Base-by-base conservation (phyloP, 306 rosid species). In the Acacia melanoxylon region DNA sequence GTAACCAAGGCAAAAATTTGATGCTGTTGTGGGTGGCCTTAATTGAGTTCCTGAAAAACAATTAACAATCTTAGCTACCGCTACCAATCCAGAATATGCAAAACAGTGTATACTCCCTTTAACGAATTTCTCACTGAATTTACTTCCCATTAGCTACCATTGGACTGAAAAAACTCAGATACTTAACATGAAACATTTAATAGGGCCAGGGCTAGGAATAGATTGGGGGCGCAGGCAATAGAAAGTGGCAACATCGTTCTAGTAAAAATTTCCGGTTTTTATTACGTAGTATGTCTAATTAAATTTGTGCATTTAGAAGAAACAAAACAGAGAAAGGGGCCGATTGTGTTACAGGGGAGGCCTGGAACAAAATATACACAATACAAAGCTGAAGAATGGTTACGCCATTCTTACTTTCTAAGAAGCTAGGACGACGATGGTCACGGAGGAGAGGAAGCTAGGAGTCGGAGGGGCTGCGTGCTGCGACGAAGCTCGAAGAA, bases 21-120 rank as follows among this genome's bases (percentile, higher is more conserved):
- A 71, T 71, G 75, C 56, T 1, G 22, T 29, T 71, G 14, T 4
- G 2, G n/a, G n/a, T 70, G 46, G 12, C 54, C 37, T n/a, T 49
- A 70, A 22, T 10, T 42, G 10, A 27, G 51, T 54, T 82, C 76
- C 80, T 75, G 80, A 54, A 37, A 81, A 40, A 56, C 37, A 66
- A 52, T 35, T 51, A 67, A 40, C 29, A 40, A 51, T 6, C 22
- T 72, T 19, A 72, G 41, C 25, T 14, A 61, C 46, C 52, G 17
- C 67, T 14, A 46, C 15, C 22, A 16, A 31, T 48, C 44, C 77
- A 46, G 24, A 48, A 72, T 1, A 74, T 62, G 14, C 66, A 73
- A 22, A 80, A 48, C 20, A 46, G 14, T 22, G 35, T 12, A 80
- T 12, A n/a, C 58, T 79, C 59, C 31, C 17, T 56, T 54, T 70